Evolutionary conservation across 352 stramenopile species (phyloP).

Genomic region (Thalassiosira livingstoniorum): DNA sequence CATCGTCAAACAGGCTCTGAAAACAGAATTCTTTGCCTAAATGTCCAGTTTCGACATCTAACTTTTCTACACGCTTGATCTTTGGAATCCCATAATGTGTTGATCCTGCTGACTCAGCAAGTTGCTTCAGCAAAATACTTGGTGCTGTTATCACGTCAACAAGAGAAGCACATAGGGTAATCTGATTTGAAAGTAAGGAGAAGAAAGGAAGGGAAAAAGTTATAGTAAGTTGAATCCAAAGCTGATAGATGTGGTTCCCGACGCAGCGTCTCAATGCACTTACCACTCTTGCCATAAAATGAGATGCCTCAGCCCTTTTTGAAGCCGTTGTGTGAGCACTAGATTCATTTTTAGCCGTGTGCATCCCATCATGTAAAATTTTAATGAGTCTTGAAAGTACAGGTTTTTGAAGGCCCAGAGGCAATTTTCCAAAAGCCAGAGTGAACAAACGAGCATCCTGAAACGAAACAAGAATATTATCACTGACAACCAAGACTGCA

Average conservation of each 20-base stretch:
- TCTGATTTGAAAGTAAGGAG: too few relatives aligned
- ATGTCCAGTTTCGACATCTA: neutral
- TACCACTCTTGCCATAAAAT: slow-evolving; percentile 69
- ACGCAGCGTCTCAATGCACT: too few relatives aligned
- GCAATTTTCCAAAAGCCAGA: slow-evolving; percentile 57
- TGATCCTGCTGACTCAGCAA: slow-evolving; percentile 44
- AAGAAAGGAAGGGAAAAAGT: too few relatives aligned
- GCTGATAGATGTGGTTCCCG: too few relatives aligned
- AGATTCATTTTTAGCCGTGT: neutral
- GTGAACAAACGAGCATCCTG: slow-evolving; percentile 74
- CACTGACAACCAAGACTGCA: slow-evolving; percentile 17
- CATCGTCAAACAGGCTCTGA: slow-evolving; percentile 74
- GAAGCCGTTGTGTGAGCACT: neutral
- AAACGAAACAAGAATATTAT: slow-evolving; percentile 69
- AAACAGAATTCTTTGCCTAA: slow-evolving; percentile 60
- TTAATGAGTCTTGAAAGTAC: slow-evolving; percentile 56
- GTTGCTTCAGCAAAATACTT: slow-evolving; percentile 6
- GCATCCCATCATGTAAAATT: slow-evolving; percentile 41
- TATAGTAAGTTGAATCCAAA: too few relatives aligned
- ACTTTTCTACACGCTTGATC: slow-evolving; percentile 23
- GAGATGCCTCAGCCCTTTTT: slow-evolving; percentile 43
- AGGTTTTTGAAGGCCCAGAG: slow-evolving; percentile 36
- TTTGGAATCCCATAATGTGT: slow-evolving; percentile 43
- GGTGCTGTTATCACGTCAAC: slow-evolving; percentile 56
- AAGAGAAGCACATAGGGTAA: slow-evolving; percentile 58